Conservation (phyloP, 768 basidiomycete species). For the Cubamyces lactineus region DNA sequence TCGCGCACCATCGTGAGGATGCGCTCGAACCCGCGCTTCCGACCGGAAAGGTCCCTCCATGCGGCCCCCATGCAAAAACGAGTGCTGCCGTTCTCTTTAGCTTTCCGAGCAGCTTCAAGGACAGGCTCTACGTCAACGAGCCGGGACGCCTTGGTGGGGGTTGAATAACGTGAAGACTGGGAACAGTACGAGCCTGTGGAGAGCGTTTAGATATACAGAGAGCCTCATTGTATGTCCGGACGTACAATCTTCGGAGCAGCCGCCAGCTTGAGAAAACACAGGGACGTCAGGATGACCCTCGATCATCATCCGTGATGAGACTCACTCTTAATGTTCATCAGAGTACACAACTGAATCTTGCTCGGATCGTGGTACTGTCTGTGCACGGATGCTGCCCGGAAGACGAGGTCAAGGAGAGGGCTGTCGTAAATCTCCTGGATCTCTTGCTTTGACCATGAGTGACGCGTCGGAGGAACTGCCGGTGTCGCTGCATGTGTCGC, state of each 20-base stretch:
- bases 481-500: conserved; percentile 59
- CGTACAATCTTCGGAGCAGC: conserved; percentile 94
- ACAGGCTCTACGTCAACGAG: conserved; percentile 91
- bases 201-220: conserved; percentile 19
- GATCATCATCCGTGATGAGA: conserved; percentile 35
- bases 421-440: conserved; percentile 85
- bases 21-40: conserved; percentile 91
- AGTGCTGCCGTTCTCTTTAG: conserved; percentile 96
- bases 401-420: conserved; percentile 88
- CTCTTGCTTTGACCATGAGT: conserved; percentile 77
- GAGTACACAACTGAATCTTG: conserved; percentile 94
- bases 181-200: conserved; percentile 91
- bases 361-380: conserved; percentile 83
- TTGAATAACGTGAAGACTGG: conserved; percentile 92
- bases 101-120: conserved; percentile 87
- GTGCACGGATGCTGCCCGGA: conserved; percentile 83
- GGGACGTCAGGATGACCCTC: conserved; percentile 13
- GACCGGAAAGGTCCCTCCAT: conserved; percentile 92
- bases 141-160: conserved; percentile 85
- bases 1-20: conserved; percentile 92
- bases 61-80: conserved; percentile 99
- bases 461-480: conserved; percentile 43
- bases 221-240: conserved; percentile 7
- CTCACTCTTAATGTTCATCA: conserved; percentile 99
- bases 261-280: conserved; percentile 65